Conservation (phyloP, 352 stramenopile genomes). For the Pythium sukuiense region DNA sequence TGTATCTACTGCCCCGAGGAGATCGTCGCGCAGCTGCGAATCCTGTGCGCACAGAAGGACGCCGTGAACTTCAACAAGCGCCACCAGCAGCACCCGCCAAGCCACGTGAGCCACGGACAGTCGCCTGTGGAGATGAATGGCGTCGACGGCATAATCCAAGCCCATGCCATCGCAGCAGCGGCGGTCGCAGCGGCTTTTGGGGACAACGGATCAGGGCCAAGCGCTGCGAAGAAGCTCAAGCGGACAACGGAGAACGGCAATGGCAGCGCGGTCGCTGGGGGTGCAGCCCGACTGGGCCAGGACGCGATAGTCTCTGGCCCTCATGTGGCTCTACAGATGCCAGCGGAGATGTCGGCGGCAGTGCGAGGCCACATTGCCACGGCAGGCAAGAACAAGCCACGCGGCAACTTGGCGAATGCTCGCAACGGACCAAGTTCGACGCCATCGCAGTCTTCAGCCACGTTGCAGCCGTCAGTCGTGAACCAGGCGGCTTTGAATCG, state of each 20-base stretch:
- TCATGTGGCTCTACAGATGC: slow-evolving; percentile 50
- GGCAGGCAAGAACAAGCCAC: not conserved
- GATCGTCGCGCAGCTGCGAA: slow-evolving; percentile 63
- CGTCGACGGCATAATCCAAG: slow-evolving; percentile 34
- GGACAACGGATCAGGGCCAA: slow-evolving; percentile 1
- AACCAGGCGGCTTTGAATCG: slow-evolving; percentile 37
- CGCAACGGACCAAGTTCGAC: not conserved
- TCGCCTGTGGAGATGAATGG: slow-evolving; percentile 18
- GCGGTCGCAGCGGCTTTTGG: not conserved
- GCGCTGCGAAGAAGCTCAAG: slow-evolving; percentile 26
- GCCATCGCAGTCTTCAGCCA: not conserved
- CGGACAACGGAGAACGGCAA: slow-evolving; percentile 1
- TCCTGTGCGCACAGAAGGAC: slow-evolving; percentile 71
- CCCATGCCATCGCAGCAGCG: not conserved
- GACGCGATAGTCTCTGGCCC: not conserved
- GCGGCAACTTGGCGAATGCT: not conserved
- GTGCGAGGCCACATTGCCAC: slow-evolving; percentile 2
- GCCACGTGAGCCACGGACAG: slow-evolving; percentile 5
- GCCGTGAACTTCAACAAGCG: slow-evolving; percentile 71
- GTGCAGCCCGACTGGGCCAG: slow-evolving; percentile 21
- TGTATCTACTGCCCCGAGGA: slow-evolving; percentile 73
- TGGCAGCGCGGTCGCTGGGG: slow-evolving; percentile 8
- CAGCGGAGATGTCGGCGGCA: slow-evolving; percentile 4
- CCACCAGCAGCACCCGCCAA: slow-evolving; percentile 42
- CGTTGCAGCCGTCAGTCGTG: not conserved